Evolutionary conservation across 305 asterid genomes (phyloP).

Genomic region (Ajuga reptans): DNA sequence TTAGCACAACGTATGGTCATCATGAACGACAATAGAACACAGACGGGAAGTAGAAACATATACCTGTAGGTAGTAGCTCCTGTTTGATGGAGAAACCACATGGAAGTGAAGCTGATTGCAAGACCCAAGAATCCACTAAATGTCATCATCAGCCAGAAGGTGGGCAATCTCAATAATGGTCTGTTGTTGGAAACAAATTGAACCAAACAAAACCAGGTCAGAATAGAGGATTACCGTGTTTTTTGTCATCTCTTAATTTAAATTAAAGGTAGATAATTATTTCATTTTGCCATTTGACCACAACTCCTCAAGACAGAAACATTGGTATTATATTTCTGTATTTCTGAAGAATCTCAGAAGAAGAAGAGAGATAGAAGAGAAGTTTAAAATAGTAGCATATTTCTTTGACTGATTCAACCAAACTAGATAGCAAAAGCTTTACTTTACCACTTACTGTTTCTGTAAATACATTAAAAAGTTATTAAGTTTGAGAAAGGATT

Average conservation of each 20-base stretch:
- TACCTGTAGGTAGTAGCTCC: conserved; percentile 92
- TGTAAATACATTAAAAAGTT: not conserved
- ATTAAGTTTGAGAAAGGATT: no score
- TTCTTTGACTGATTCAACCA: not conserved
- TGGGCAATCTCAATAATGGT: conserved; percentile 62
- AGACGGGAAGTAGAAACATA: not conserved
- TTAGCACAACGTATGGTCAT: no score
- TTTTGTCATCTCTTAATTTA: not conserved
- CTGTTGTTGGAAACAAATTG: conserved; percentile 35
- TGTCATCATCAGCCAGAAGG: conserved; percentile 70
- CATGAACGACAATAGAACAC: not conserved
- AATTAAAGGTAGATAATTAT: not conserved
- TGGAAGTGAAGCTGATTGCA: conserved; percentile 86
- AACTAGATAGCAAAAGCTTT: not conserved
- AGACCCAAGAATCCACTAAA: conserved; percentile 82
- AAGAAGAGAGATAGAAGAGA: no score
- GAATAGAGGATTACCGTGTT: not conserved
- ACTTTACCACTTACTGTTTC: not conserved
- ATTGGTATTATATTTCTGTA: not conserved
- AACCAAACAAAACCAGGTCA: not conserved
- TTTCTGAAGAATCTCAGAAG: not conserved
- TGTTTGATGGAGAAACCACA: conserved; percentile 99
- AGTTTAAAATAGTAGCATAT: no score
- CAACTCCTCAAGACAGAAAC: not conserved
- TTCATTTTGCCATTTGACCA: not conserved